These are phyloP conservation scores for Batkoa obscura DNA, from an alignment of 371 early-diverging fungal genomes.

Conservation along the genomic window DNA sequence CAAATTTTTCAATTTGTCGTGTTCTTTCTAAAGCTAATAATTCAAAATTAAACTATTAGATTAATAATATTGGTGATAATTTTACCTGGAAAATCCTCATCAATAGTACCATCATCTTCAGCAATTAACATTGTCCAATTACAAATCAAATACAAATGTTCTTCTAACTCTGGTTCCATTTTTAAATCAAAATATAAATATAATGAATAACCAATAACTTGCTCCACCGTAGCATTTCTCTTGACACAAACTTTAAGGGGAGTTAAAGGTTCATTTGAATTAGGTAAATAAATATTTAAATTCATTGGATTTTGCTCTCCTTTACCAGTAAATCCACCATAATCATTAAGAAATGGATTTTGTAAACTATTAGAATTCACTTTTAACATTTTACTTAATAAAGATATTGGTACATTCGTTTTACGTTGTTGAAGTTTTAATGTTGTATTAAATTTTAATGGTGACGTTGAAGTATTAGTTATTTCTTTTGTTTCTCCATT, in stretches of 20 bases:
- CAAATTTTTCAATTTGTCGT: conserved; percentile 62
- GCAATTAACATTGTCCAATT: conserved; percentile 80
- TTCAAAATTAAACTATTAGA: too few species aligned
- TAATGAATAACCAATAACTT: conserved; percentile 72
- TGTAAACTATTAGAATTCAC: conserved; percentile 32
- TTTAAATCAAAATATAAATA: conserved; percentile 59
- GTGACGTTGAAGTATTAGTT: not conserved
- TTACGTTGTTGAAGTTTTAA: not conserved
- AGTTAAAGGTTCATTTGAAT: conserved; percentile 21
- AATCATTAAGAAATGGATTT: conserved; percentile 57
- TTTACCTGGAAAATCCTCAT: conserved; percentile 86
- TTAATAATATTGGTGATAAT: not conserved
- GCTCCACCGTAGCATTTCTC: conserved; percentile 70
- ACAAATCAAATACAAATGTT: conserved; percentile 34
- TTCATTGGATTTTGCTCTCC: conserved; percentile 34
- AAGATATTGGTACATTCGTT: conserved; percentile 19
- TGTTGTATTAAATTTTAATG: conserved; percentile 3
- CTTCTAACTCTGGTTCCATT: conserved; percentile 37
- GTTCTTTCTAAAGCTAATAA: conserved; percentile 67
- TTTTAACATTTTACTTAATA: conserved; percentile 37
- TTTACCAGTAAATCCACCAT: conserved; percentile 33
- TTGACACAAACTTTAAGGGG: conserved; percentile 55
- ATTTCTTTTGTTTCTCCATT: not conserved
- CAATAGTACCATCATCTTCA: conserved; percentile 86
- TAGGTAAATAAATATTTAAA: conserved; percentile 42